Evolutionary conservation across 164 flowering plant species (phyloP), one percentile per base, ranked within the genome.

Genomic region (Tinospora cordifolia): DNA sequence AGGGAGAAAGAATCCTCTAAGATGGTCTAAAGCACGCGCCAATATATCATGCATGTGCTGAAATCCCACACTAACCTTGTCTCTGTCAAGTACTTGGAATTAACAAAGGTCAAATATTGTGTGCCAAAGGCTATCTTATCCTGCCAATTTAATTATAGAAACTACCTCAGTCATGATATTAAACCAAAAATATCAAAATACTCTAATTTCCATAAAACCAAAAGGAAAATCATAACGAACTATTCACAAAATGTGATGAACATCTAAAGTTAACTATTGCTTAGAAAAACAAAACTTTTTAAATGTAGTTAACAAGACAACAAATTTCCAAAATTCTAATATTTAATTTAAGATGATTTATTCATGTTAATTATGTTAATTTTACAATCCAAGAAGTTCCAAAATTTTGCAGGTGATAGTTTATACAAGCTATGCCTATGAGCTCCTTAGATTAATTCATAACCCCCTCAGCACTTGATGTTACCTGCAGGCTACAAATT

Each of bases 101-200:
- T 51, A 51, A 51, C 58, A 51, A 51, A n/a, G 58, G 58, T 21
- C 60, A 54, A 10, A 54, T 54, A n/a, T 54, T 54, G 60, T 19
- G 60, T 24, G 24, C 60, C 60, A 54, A 19, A 21, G 60, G n/a
- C 60, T 54, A 54, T 54, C 24, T 21, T 54, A 54, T 54, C 60
- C 60, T 54, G 60, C 60, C 60, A 54, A 54, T 54, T 54, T 54
- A 9, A 25, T 54, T 54, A 54, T 54, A 54, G 22, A 44, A 24
- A 54, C 60, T 54, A 54, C 60, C 24, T 54, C 60, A 54, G 60
- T 54, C 60, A 54, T 54, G 60, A 54, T 54, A 54, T 54, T 54
- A 54, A 54, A 54, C 60, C 24, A 21, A 44, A 54, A 3, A 54
- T n/a, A 54, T 54, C 60, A 54, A 54, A 17, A 19, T 54, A 54